A percentile compares a stretch with the other conserved stretches of the same genome.
Conservation (phyloP, 345 rosid genomes). For the Acer negundo region DNA sequence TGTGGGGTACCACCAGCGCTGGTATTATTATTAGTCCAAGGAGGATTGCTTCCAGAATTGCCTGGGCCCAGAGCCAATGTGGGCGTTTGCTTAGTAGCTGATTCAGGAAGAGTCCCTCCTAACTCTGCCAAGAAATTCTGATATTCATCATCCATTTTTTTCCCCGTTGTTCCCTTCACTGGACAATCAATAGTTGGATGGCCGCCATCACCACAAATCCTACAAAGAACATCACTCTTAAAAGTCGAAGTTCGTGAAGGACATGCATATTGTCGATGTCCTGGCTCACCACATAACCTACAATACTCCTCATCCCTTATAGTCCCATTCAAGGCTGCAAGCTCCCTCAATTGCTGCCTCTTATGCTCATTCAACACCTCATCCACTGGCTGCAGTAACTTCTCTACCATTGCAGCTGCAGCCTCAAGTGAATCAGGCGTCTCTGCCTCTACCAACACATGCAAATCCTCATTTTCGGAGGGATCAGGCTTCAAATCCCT, state of each 20-base stretch:
- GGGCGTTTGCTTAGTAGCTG: constrained; percentile 66
- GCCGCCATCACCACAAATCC: constrained; percentile 99
- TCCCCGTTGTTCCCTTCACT: constrained; percentile 84
- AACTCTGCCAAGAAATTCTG: constrained; percentile 95
- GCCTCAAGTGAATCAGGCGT: constrained; percentile 88
- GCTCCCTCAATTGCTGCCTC: constrained; percentile 97
- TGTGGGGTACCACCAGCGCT: constrained; percentile 60
- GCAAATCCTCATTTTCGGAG: constrained; percentile 94
- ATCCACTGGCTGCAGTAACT: constrained; percentile 94
- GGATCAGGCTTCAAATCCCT: constrained; percentile 94
- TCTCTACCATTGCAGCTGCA: constrained; percentile 98
- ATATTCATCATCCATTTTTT: constrained; percentile 99
- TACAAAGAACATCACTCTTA: constrained; percentile 95
- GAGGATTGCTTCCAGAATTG: constrained; percentile 76
- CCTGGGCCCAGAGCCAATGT: constrained; percentile 72
- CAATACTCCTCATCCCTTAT: constrained; percentile 97
- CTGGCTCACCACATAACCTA: constrained; percentile 92
- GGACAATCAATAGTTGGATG: constrained; percentile 99
- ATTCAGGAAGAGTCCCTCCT: constrained; percentile 90
- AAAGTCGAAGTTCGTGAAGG: constrained; percentile 92
- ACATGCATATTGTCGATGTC: constrained; percentile 88
- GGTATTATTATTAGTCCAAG: constrained; percentile 79
- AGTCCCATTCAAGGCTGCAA: constrained; percentile 95
- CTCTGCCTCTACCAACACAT: constrained; percentile 96
- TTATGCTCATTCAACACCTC: constrained; percentile 97